Conservation (phyloP, 1,139 yeast species). For the Candida gigantensis region DNA sequence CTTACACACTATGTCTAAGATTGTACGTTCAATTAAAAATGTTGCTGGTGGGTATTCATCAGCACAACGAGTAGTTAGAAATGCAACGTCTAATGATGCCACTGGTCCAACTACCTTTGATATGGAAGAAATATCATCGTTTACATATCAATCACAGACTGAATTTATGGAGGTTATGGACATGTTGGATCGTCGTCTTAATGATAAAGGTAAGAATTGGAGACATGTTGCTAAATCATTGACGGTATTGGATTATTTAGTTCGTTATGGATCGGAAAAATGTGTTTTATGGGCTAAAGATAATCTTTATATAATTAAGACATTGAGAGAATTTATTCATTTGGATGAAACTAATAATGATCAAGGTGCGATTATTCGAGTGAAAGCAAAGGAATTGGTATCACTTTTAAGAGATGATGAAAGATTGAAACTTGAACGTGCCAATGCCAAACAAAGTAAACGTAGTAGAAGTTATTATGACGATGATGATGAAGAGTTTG, state of each 20-base stretch:
- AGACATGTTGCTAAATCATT: slow-evolving; percentile 92
- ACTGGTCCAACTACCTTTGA: slow-evolving; percentile 80
- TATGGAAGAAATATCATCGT: slow-evolving; percentile 81
- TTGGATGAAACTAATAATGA: slow-evolving; percentile 79
- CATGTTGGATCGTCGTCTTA: slow-evolving; percentile 88
- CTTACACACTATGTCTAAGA: slow-evolving; percentile 59
- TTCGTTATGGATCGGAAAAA: slow-evolving; percentile 85
- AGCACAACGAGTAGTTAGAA: slow-evolving; percentile 85
- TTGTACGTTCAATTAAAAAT: slow-evolving; percentile 86
- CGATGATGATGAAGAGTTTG: slow-evolving; percentile 7
- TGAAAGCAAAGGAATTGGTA: slow-evolving; percentile 89
- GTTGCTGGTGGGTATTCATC: slow-evolving; percentile 90
- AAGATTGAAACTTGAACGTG: slow-evolving; percentile 73
- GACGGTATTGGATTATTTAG: slow-evolving; percentile 84
- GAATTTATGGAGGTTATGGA: slow-evolving; percentile 93
- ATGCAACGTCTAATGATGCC: slow-evolving; percentile 90
- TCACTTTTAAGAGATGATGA: slow-evolving; percentile 80
- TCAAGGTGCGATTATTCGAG: slow-evolving; percentile 87
- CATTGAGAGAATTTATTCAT: slow-evolving; percentile 87
- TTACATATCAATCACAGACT: slow-evolving; percentile 68
- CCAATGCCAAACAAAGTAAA: slow-evolving; percentile 34
- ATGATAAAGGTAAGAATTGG: slow-evolving; percentile 98
- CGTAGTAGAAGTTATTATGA: slow-evolving; percentile 10
- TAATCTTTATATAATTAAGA: slow-evolving; percentile 84
- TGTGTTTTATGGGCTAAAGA: slow-evolving; percentile 95